A percentile compares a stretch with the other conserved stretches of the same genome.
Conservation (phyloP, 495 filamentous ascomycete species). For the Saxophila tyrrhenica region DNA sequence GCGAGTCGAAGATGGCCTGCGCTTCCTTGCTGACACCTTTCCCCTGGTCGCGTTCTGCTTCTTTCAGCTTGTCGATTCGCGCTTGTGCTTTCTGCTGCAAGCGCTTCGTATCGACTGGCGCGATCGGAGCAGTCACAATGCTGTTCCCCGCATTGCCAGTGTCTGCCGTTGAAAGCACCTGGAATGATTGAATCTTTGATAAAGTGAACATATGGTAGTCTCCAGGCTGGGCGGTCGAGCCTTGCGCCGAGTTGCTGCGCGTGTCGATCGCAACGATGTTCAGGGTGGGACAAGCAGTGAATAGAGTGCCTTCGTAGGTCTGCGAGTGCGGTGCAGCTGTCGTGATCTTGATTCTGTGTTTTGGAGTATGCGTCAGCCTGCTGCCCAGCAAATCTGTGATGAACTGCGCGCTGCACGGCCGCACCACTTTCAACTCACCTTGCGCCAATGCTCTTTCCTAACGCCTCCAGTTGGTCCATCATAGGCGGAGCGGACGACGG, state of each 20-base stretch:
- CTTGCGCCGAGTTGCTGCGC: constrained; percentile 28
- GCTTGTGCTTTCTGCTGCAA: constrained; percentile 44
- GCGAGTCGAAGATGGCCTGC: constrained; percentile 59
- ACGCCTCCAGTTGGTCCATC: constrained; percentile 25
- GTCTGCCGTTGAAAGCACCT: constrained; percentile 34
- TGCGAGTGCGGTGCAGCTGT: constrained; percentile 40
- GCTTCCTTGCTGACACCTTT: constrained; percentile 54
- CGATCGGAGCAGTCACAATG: constrained; percentile 24
- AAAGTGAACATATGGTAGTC: constrained; percentile 56
- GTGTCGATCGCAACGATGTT: constrained; percentile 55
- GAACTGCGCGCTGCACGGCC: not conserved
- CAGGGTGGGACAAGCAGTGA: constrained; percentile 55
- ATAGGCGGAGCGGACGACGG: constrained; percentile 13
- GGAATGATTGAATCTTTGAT: constrained; percentile 50
- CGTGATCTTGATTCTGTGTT: constrained; percentile 47
- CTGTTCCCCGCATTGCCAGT: constrained; percentile 11
- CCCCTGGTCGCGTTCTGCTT: constrained; percentile 43
- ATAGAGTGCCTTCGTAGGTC: constrained; percentile 52
- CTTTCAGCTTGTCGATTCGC: constrained; percentile 42
- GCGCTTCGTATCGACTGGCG: constrained; percentile 41
- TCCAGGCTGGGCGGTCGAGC: constrained; percentile 35
- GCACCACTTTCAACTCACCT: constrained; percentile 20
- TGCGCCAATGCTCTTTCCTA: constrained; percentile 31
- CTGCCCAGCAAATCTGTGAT: not conserved
- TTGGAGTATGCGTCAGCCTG: not conserved